These are phyloP conservation scores for Paraglomus occultum DNA, from an alignment of 192 early-diverging fungal species.

Conservation along the genomic window DNA sequence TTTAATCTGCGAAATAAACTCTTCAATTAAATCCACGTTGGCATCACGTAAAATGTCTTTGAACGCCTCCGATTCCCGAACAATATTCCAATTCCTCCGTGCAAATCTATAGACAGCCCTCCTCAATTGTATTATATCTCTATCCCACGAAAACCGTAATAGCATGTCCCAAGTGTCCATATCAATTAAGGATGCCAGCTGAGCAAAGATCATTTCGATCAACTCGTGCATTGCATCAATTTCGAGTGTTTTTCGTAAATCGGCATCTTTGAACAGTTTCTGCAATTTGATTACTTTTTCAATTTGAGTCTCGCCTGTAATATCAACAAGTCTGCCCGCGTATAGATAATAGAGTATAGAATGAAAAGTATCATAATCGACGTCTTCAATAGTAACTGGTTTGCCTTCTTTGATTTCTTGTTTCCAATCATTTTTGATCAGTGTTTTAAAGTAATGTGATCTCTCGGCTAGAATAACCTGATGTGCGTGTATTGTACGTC, in stretches of 20 bases:
- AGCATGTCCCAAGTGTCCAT: slow-evolving; percentile 7
- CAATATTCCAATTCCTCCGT: neutral
- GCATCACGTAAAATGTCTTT: slow-evolving; percentile 15
- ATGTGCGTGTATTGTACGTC: neutral
- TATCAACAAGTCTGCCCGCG: neutral
- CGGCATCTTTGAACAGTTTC: slow-evolving; percentile 14
- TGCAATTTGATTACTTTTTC: slow-evolving; percentile 1
- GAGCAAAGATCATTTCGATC: neutral
- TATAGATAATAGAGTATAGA: slow-evolving; percentile 3
- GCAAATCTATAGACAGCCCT: slow-evolving; percentile 6
- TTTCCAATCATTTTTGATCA: slow-evolving; percentile 21
- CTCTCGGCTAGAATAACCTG: slow-evolving; percentile 7
- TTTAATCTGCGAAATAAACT: neutral
- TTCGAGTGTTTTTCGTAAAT: slow-evolving; percentile 16
- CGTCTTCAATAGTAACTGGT: neutral
- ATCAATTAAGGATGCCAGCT: neutral
- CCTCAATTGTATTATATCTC: neutral
- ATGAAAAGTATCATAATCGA: slow-evolving; percentile 8
- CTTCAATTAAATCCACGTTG: slow-evolving; percentile 18
- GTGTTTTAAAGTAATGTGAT: slow-evolving; percentile 20
- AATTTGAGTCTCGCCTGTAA: neutral
- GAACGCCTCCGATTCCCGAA: slow-evolving; percentile 6
- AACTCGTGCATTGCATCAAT: slow-evolving; percentile 11
- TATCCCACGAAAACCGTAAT: slow-evolving; percentile 8
- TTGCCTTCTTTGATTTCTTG: slow-evolving; percentile 7